A percentile compares a stretch with the other conserved stretches of the same genome.
Conservation (phyloP, 75 land plant species). For the Azolla pinnata region DNA sequence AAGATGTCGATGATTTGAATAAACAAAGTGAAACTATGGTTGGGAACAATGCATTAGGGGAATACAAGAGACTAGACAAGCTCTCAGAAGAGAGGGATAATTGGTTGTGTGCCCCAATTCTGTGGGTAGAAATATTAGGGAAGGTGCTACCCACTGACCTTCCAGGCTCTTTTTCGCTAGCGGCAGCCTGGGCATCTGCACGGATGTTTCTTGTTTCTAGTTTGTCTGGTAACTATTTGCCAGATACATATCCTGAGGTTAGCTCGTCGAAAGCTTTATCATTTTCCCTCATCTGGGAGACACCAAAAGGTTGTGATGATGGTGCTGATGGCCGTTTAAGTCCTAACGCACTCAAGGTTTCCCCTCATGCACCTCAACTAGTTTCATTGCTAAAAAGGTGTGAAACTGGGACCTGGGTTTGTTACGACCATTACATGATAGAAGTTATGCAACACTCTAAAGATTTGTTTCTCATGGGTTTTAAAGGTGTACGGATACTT, state of each 20-base stretch:
- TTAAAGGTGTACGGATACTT: slow-evolving; percentile 58
- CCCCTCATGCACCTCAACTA: slow-evolving; percentile 34
- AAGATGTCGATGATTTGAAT: slow-evolving; percentile 20
- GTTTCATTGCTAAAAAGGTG: slow-evolving; percentile 59
- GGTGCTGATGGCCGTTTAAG: slow-evolving; percentile 53
- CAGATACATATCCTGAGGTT: slow-evolving; percentile 13
- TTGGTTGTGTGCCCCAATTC: slow-evolving; percentile 81
- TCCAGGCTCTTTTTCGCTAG: slow-evolving; percentile 75
- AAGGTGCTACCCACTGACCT: slow-evolving; percentile 32
- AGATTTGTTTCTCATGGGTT: slow-evolving; percentile 1
- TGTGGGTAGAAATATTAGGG: slow-evolving; percentile 66
- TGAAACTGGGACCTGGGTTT: not conserved
- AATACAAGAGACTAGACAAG: slow-evolving; percentile 41
- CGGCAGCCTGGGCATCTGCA: slow-evolving; percentile 68
- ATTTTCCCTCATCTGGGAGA: slow-evolving; percentile 54
- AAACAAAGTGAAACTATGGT: slow-evolving; percentile 7
- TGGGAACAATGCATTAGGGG: slow-evolving; percentile 33
- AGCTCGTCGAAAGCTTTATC: slow-evolving; percentile 18
- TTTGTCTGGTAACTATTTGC: too few species aligned
- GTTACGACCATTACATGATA: not conserved
- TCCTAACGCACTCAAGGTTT: slow-evolving; percentile 48
- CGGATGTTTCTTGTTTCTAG: slow-evolving; percentile 33
- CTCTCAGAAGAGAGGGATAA: slow-evolving; percentile 35
- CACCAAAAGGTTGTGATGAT: slow-evolving; percentile 83
- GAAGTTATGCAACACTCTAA: not conserved